A percentile compares a stretch with the other conserved stretches of the same genome.
Evolutionary conservation across 305 asterid genomes (phyloP).

Genomic region (Fraxinus greggii): DNA sequence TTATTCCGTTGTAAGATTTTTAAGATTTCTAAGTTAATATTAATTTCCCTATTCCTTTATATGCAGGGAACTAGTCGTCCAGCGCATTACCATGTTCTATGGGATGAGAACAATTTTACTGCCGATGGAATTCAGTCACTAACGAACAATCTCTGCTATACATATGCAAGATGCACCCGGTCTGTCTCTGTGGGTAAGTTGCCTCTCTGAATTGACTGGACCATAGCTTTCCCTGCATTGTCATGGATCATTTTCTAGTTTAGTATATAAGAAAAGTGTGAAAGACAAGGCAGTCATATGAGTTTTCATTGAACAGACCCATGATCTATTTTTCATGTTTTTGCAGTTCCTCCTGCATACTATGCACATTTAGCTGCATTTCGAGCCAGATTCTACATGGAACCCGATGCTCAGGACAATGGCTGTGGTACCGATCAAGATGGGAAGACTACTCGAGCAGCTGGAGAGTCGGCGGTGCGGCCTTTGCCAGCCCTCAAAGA

Average conservation of each 20-base stretch:
- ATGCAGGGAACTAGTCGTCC: slow-evolving; percentile 95
- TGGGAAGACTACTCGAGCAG: slow-evolving; percentile 41
- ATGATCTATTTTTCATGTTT: neutral
- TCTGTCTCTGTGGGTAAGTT: slow-evolving; percentile 92
- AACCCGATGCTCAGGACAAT: slow-evolving; percentile 70
- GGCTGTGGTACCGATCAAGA: slow-evolving; percentile 34
- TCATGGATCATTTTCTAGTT: neutral
- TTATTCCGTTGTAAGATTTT: neutral
- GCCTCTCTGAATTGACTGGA: neutral
- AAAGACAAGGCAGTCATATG: neutral
- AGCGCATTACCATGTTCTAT: slow-evolving; percentile 93
- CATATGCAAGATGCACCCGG: slow-evolving; percentile 97
- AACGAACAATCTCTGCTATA: slow-evolving; percentile 94
- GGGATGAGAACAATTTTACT: slow-evolving; percentile 97
- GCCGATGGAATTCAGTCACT: slow-evolving; percentile 94
- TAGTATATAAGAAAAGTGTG: neutral
- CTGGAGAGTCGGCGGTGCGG: slow-evolving; percentile 67
- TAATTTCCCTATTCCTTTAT: neutral
- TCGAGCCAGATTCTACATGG: slow-evolving; percentile 95
- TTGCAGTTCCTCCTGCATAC: slow-evolving; percentile 88
- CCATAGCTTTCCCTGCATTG: neutral
- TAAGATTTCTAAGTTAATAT: neutral
- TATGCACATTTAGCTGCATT: slow-evolving; percentile 97
- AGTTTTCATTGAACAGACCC: neutral
- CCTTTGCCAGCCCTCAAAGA: slow-evolving; percentile 95